Evolutionary conservation across 345 rosid genomes (phyloP).

Genomic region (Eucalyptus erythrocorys): DNA sequence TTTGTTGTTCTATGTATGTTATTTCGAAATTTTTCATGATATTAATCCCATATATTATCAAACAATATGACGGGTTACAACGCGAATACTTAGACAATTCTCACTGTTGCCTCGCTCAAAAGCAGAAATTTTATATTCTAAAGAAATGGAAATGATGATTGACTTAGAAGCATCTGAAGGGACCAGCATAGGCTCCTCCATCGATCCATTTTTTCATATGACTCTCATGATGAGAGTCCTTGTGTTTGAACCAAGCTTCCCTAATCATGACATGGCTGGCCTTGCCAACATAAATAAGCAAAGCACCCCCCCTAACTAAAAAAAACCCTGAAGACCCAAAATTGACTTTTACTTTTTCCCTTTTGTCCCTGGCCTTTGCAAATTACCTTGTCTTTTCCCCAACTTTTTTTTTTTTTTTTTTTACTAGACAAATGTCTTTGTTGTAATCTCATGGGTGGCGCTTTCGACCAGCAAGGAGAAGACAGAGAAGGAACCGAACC

Average conservation of each 20-base stretch:
- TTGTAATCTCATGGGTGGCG: constrained; percentile 37
- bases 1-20: too few species aligned
- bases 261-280: not conserved
- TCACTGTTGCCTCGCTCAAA: not conserved
- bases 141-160: not conserved
- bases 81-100: not conserved
- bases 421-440: constrained; percentile 3
- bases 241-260: not conserved
- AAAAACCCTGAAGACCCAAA: not conserved
- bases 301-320: not conserved
- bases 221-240: not conserved
- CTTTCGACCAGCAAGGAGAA: constrained; percentile 32
- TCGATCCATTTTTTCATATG: not conserved
- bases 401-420: not conserved
- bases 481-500: constrained; percentile 18
- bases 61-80: not conserved
- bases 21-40: too few species aligned
- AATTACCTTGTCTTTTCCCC: not conserved
- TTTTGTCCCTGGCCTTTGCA: not conserved
- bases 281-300: not conserved
- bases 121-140: not conserved
- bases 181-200: not conserved
- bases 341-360: not conserved
- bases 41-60: rapidly evolving
- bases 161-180: not conserved